phyloP scores from a whole-genome alignment of 176 grass and related monocot species.

The Oryza longistaminata region DNA sequence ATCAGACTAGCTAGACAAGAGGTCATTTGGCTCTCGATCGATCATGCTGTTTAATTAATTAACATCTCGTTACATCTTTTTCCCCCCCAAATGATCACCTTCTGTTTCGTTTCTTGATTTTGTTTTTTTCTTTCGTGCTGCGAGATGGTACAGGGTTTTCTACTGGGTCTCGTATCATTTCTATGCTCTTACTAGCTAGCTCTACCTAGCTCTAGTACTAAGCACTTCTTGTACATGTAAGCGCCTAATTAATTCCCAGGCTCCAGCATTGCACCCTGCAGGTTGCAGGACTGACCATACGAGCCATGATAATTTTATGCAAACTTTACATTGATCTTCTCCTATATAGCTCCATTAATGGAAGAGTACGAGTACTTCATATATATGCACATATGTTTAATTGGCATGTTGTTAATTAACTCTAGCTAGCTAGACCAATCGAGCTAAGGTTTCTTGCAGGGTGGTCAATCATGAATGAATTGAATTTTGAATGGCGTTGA shows the following conservation, averaged over 20 bases:
- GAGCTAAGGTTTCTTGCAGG: constrained; percentile 9
- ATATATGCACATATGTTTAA: constrained; percentile 21
- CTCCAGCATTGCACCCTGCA: constrained; percentile 46
- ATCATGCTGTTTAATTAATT: constrained; percentile 35
- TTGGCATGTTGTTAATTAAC: constrained; percentile 14
- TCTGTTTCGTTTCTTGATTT: constrained; percentile 33
- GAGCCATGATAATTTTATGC: constrained; percentile 59
- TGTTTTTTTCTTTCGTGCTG: constrained; percentile 16
- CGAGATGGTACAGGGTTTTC: constrained; percentile 42
- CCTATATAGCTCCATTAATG: constrained; percentile 29
- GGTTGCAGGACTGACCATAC: constrained; percentile 36
- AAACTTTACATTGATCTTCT: not conserved
- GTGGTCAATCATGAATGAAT: not conserved
- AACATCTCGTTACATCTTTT: constrained; percentile 24
- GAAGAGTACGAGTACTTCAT: not conserved
- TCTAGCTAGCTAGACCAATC: not conserved
- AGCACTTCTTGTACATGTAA: constrained; percentile 55
- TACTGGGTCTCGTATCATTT: constrained; percentile 33
- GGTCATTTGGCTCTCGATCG: constrained; percentile 9
- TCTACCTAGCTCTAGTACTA: constrained; percentile 37
- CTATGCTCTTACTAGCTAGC: constrained; percentile 28
- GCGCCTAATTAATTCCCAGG: constrained; percentile 39
- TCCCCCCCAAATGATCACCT: not conserved
- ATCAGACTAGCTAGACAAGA: constrained; percentile 37
- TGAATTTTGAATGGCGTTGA: not conserved